Evolutionary conservation across 2,329 filamentous ascomycete genomes (phyloP), one percentile per base, ranked within the genome.

Genomic region (Sarocladiaceae sp.): DNA sequence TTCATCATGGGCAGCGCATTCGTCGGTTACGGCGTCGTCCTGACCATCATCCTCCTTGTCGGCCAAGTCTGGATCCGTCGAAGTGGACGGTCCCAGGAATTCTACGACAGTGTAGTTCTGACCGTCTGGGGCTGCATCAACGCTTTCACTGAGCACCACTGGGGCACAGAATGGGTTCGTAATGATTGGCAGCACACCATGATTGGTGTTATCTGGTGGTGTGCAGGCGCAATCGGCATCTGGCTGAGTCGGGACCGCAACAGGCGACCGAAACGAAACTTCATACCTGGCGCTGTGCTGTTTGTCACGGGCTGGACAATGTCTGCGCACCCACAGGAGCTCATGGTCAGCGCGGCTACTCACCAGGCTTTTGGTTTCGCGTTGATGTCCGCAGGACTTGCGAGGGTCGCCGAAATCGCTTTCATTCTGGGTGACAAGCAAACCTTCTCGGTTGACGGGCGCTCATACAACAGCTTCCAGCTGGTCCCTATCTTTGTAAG

Each of bases 161-260:
- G 93, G 93, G 93, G 93, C 44, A 73, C 73, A 1, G 75, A 79
- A 1, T 97, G 93, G 93, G 88, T 85, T 43, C 81, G 79, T 64
- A 96, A 96, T 58, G 93, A 97, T 62, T 80, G 95, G 67, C 90
- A 98, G 63, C 93, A 97, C 63, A 97, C 93, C 0, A 88, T 85
- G n/a, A 97, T 97, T 91, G 93, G 93, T 13, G 80, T 98, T 49
- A 82, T 97, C 43, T 98, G 93, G 93, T 97, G 91, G 91, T 86
- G 82, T 55, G 91, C 93, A 7, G 93, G 93, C 20, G 69, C 97
- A 20, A 76, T 91, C 10, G 93, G 93, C 32, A 76, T 97, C 43
- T 97, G 91, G 91, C 72, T 97, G 31, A 95, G 88, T 61, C 78
- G 80, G 50, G 88, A 83, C 59, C 80, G 87, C 46, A 81, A 90